These are phyloP conservation scores for Cladorrhinum sp. DNA, from an alignment of 2,329 filamentous ascomycete species.

Conservation along the genomic window DNA sequence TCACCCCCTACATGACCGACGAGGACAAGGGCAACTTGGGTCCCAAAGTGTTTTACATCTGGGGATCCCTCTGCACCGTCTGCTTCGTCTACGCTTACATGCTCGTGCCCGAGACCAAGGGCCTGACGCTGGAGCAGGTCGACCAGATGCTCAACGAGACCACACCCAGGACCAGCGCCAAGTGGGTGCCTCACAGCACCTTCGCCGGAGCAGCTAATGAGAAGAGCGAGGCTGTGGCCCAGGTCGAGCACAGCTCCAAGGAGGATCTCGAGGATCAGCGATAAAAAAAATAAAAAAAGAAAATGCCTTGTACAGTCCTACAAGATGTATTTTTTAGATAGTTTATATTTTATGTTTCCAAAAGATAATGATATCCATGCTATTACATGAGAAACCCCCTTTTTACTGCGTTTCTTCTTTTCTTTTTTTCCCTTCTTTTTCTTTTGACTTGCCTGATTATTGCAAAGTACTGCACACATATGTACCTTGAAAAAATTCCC, in stretches of 20 bases:
- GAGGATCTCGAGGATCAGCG: background rate
- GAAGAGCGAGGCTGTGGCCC: background rate
- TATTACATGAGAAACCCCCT: too few species aligned
- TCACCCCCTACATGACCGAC: constrained; percentile 75
- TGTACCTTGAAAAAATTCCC: too few species aligned
- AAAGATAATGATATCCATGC: too few species aligned
- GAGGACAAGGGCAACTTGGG: constrained; percentile 66
- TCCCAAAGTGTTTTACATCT: constrained; percentile 73
- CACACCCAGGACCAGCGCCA: constrained; percentile 53
- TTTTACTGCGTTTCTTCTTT: too few species aligned
- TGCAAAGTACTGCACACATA: too few species aligned
- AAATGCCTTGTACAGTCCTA: too few species aligned
- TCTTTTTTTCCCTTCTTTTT: too few species aligned
- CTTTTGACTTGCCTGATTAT: too few species aligned
- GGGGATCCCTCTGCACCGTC: constrained; percentile 65
- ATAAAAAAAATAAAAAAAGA: background rate
- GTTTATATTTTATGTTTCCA: too few species aligned
- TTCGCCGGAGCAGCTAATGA: constrained; percentile 18
- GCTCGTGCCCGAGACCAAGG: constrained; percentile 83
- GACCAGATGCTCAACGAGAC: constrained; percentile 72
- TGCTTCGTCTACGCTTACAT: constrained; percentile 69
- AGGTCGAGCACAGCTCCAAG: background rate
- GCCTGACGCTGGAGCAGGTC: constrained; percentile 74
- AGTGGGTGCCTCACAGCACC: constrained; percentile 43
- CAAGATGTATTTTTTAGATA: background rate